Evolutionary conservation across 2,329 filamentous ascomycete genomes (phyloP), one percentile per base, ranked within the genome.

Genomic region (Lachnellula subtilissima): DNA sequence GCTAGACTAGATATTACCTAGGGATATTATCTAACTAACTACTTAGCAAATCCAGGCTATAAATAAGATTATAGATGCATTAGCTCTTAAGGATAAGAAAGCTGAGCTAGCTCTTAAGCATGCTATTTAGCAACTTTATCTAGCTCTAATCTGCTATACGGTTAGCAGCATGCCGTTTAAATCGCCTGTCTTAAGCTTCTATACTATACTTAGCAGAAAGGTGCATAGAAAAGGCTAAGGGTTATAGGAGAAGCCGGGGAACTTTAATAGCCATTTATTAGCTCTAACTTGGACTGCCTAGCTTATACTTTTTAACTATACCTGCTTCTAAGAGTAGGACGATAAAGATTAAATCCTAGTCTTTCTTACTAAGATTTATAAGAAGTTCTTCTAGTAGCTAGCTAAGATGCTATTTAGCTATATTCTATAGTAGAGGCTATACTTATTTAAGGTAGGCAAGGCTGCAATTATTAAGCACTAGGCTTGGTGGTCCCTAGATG

Each of bases 251-350:
- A 42, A 53, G 51, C 51, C 23, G n/a, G 51, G 51, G 12, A 48
- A 53, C 19, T 53, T 53, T 46, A 58, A 58, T 49, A 60, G 58
- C 40, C 1, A 52, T 35, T 19, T 52, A 22, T 52, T 22, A 4
- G 50, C 50, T 4, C 36, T 61, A 4, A 60, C 46, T 4, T 61
- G 25, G 52, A 54, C 47, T 15, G 28, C 57, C 3, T 22, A 61
- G 53, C 52, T 61, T 0, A 8, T 60, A 2, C 35, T 57, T 32
- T 57, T 57, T 17, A 15, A 54, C 28, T 51, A 39, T 14, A 28
- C 47, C n/a, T 50, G 39, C 50, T 40, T 61, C 53, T 50, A 62
- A 12, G 46, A 62, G 51, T 25, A 61, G n/a, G 53, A 60, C 4
- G n/a, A 61, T 19, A 19, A 61, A 55, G 45, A 60, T 12, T 14